These are phyloP conservation scores for Aspergillus sp. DNA, from an alignment of 2,329 filamentous ascomycete genomes.

Conservation along the genomic window DNA sequence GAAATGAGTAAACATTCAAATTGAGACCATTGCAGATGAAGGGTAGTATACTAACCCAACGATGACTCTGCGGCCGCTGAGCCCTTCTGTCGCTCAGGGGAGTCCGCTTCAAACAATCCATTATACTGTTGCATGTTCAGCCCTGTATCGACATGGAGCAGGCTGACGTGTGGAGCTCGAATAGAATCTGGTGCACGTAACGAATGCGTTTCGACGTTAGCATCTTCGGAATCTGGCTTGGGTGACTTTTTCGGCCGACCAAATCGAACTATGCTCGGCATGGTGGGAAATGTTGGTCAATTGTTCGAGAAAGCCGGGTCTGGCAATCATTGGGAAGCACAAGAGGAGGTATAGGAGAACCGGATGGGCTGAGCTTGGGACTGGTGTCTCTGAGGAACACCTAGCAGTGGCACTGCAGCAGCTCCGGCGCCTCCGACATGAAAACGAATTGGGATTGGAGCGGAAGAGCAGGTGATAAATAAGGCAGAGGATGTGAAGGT, in stretches of 20 bases:
- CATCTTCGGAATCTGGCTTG: conserved; percentile 27
- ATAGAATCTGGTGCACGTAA: conserved; percentile 27
- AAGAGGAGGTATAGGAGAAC: conserved; percentile 1
- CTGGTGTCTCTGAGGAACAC: not conserved
- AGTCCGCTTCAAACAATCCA: conserved; percentile 39
- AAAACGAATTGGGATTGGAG: not conserved
- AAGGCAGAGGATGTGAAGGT: conserved; percentile 6
- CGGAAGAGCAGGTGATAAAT: not conserved
- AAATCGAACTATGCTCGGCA: conserved; percentile 36
- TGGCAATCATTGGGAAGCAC: conserved; percentile 12
- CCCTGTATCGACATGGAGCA: conserved; percentile 47
- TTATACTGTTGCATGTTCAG: conserved; percentile 51
- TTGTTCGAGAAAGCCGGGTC: conserved; percentile 8
- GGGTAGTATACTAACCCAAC: conserved; percentile 29
- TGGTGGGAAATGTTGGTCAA: conserved; percentile 21
- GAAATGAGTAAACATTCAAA: conserved; percentile 5
- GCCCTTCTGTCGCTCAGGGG: conserved; percentile 32
- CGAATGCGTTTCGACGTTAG: conserved; percentile 33
- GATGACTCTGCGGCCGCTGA: conserved; percentile 25
- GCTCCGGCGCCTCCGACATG: conserved; percentile 1
- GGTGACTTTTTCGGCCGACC: conserved; percentile 35
- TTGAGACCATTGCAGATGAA: not conserved
- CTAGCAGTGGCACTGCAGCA: conserved; percentile 10
- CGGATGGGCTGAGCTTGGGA: not conserved
- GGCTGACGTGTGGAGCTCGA: conserved; percentile 41